A percentile compares a stretch with the other conserved stretches of the same genome.
phyloP scores from a whole-genome alignment of 1,284 basidiomycete genomes.

The Coniferiporia weirii region DNA sequence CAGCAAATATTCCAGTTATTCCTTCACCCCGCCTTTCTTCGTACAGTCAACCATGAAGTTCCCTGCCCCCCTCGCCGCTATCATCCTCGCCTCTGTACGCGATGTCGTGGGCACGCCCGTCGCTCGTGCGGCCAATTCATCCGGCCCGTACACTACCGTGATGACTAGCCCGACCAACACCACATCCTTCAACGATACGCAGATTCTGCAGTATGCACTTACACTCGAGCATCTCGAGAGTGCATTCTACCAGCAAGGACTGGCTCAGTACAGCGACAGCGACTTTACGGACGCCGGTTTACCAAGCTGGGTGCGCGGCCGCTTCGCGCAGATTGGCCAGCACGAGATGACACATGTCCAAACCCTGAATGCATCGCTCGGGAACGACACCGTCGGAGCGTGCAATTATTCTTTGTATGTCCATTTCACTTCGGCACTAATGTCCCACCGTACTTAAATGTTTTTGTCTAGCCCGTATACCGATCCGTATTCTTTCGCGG shows the following conservation, averaged over 20 bases:
- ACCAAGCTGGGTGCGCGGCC: constrained; percentile 42
- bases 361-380: constrained; percentile 41
- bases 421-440: neutral
- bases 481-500: constrained; percentile 32
- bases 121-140: neutral
- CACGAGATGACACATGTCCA: constrained; percentile 36
- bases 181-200: constrained; percentile 2
- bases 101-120: constrained; percentile 1
- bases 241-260: constrained; percentile 50
- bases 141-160: neutral
- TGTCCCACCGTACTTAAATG: neutral
- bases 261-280: constrained; percentile 39
- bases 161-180: neutral
- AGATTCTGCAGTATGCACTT: constrained; percentile 46
- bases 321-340: constrained; percentile 30
- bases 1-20: too few relatives aligned
- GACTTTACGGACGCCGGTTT: constrained; percentile 53
- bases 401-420: constrained; percentile 35
- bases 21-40: too few relatives aligned
- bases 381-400: constrained; percentile 34
- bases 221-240: constrained; percentile 68
- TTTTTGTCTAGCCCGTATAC: constrained; percentile 23
- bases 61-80: neutral
- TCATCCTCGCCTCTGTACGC: neutral
- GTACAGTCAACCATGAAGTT: constrained; percentile 5